phyloP scores from a whole-genome alignment of 208 protist species.

The Wallacemonas sp. region DNA sequence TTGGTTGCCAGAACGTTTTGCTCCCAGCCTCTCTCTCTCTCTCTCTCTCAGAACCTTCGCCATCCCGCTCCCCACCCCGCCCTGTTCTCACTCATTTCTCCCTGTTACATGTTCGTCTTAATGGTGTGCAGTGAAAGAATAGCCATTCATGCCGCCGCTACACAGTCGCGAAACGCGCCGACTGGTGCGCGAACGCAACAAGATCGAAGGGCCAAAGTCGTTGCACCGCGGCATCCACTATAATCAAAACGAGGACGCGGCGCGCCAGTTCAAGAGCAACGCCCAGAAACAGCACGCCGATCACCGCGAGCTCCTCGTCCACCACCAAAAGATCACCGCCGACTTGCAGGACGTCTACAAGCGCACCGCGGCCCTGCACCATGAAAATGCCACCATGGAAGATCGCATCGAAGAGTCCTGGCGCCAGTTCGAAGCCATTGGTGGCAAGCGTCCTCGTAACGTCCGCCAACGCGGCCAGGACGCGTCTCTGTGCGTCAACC shows the following conservation, averaged over 20 bases:
- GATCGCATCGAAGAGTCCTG: constrained; percentile 87
- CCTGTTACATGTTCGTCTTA: no score
- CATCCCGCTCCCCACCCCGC: no score
- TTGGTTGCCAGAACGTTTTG: no score
- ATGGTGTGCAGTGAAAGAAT: no score
- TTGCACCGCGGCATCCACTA: constrained; percentile 89
- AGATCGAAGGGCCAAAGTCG: constrained; percentile 62
- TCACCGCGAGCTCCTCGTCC: constrained; percentile 81
- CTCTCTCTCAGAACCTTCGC: background rate
- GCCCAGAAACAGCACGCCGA: constrained; percentile 37
- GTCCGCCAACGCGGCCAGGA: constrained; percentile 15
- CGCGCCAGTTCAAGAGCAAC: constrained; percentile 48
- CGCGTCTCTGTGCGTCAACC: constrained; percentile 44
- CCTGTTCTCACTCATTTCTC: no score
- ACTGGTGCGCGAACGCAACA: constrained; percentile 60
- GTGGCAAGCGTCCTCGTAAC: constrained; percentile 58
- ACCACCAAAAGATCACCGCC: constrained; percentile 87
- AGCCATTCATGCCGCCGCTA: constrained; percentile 64
- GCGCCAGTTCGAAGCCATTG: constrained; percentile 82
- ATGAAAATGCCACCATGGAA: constrained; percentile 80
- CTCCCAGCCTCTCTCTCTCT: background rate
- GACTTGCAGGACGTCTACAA: constrained; percentile 81
- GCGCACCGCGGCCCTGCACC: constrained; percentile 72
- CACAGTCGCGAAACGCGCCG: constrained; percentile 69
- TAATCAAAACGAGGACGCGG: constrained; percentile 45